Conservation (phyloP, 2,329 filamentous ascomycete species). For the Hymenoscyphus infarciens region DNA sequence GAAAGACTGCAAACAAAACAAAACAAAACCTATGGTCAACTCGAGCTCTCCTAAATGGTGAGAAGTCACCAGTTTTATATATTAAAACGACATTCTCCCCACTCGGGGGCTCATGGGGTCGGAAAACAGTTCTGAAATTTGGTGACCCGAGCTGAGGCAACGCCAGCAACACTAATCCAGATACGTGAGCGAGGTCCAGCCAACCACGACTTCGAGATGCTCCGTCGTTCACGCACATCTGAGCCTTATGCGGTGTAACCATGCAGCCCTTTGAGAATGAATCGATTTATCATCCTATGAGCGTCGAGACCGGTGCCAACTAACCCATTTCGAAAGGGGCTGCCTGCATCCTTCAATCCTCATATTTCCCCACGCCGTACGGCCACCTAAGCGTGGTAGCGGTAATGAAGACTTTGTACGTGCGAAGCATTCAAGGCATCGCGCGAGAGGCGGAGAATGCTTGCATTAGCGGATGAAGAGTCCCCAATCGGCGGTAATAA, state of each 20-base stretch:
- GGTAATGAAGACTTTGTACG: too few species aligned
- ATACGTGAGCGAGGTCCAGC: neutral
- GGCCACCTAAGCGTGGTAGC: too few species aligned
- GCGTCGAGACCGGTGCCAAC: neutral
- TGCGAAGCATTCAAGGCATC: too few species aligned
- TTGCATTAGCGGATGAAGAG: neutral
- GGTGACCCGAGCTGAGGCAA: neutral
- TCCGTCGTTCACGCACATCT: neutral
- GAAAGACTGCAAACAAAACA: conserved; percentile 4
- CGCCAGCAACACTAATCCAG: neutral
- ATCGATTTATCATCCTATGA: neutral
- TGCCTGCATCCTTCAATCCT: neutral
- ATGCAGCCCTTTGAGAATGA: neutral
- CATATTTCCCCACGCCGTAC: neutral
- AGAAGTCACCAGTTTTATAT: conserved; percentile 2
- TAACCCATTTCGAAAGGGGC: neutral
- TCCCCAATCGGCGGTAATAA: neutral
- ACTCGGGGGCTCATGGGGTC: neutral
- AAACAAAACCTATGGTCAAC: conserved; percentile 5
- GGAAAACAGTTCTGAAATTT: neutral
- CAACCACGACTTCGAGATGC: neutral
- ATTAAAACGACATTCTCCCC: neutral
- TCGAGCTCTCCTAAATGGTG: neutral
- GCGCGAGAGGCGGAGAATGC: too few species aligned
- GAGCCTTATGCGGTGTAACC: conserved; percentile 1